phyloP scores from a whole-genome alignment of 306 rosid species.

The Cucumis hystrix region DNA sequence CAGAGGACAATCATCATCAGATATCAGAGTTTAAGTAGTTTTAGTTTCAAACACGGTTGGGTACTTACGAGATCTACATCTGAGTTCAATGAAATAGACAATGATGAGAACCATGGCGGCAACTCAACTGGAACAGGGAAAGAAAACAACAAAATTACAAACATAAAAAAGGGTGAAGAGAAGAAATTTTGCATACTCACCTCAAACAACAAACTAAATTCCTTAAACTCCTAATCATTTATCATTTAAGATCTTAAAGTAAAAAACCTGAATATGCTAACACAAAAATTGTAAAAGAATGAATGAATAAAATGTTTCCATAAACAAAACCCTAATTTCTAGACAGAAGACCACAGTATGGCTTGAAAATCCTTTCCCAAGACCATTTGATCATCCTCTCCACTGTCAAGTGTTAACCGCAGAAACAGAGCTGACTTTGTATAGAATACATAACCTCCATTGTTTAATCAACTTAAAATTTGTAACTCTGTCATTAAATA shows the following conservation, averaged over 20 bases:
- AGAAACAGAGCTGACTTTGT: background rate
- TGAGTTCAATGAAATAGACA: conserved; percentile 61
- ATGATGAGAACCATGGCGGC: conserved; percentile 80
- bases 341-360: background rate
- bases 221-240: background rate
- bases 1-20: background rate
- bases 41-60: background rate
- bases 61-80: conserved; percentile 74
- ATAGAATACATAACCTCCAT: background rate
- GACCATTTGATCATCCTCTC: background rate
- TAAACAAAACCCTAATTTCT: background rate
- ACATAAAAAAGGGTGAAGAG: conserved; percentile 14
- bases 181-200: background rate
- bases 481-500: background rate
- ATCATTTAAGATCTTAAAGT: background rate
- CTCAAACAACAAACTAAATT: background rate
- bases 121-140: conserved; percentile 60
- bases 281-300: background rate
- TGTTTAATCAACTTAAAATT: background rate
- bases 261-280: background rate
- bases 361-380: background rate
- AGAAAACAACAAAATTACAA: conserved; percentile 25
- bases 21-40: background rate
- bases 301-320: background rate
- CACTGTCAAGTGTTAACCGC: background rate